Evolutionary conservation across 2,329 filamentous ascomycete genomes (phyloP), one percentile per base, ranked within the genome.

Genomic region (Rhynchosporium graminicola): DNA sequence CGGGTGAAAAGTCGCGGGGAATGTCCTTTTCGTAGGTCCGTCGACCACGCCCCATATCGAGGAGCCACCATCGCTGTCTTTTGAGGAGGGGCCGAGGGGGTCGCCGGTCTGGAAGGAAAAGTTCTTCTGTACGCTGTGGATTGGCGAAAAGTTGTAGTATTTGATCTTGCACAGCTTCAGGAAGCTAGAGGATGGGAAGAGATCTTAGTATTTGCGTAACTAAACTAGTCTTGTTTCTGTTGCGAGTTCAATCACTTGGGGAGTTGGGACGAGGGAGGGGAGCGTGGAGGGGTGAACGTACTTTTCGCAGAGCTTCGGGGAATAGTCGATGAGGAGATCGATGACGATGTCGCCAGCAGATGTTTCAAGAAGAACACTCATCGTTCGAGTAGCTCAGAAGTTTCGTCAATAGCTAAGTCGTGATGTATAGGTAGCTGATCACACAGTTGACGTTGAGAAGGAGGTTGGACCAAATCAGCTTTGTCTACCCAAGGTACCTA

Each of bases 81-180:
- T 80, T 13, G 92, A 91, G 62, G 89, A 85, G 12, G 93, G 94
- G 12, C 95, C 94, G 59, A 98, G 87, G 12, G 94, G 94, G 73
- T 98, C 95, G 75, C 94, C 94, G 38, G 91, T 96, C 77, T 98
- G 94, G 77, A 97, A 97, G 65, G 93, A 96, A 78, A 97, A 98
- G 77, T 92, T 87, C 76, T 94, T 95, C 74, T 97, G 95, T 43
- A 99, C 86, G 69, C 89, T 92, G 79, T 97, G 91, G 60, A 98
- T 80, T 31, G 94, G 95, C 5, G 92, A 88, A 76, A 96, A 98
- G 80, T 98, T 98, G 86, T 97, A 99, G 80, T 98, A 99, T 80
- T 97, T 99, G 78, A 92, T 82, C 80, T 98, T 98, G 86, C 95
- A 97, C 71, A 99, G 90, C 83, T 99, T 98, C 62, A 99, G 81